Evolutionary conservation across 129 eudicot species (phyloP), one percentile per base, ranked within the genome.

Genomic region (Flaveria robusta): DNA sequence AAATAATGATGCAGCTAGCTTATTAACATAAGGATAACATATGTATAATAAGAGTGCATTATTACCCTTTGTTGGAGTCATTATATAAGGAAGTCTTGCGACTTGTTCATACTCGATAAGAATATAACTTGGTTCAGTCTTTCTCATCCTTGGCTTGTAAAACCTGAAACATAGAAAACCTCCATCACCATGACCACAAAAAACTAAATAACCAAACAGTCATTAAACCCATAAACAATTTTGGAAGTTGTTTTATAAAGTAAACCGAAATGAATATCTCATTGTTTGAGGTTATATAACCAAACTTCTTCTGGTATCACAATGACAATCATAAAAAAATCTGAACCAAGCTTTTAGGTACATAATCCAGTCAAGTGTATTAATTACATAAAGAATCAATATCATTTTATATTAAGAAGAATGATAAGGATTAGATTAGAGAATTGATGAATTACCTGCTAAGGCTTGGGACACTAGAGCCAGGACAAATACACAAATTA

Each of bases 11-110:
- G 3, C 22, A 52, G n/a, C 20, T 8, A 63, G 7, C 49, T 41
- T 68, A 12, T 68, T n/a, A 70, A 46, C 3, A 7, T 34, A 59
- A 41, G 0, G 27, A 70, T 23, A 64, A n/a, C 18, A 31, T 15
- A 26, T 14, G 15, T 39, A 39, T 39, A 39, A 39, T 39, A 39
- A 4, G 9, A 8, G 7, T 0, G 69, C 1, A 70, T 52, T 60
- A 23, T 12, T 74, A 90, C 98, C 90, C 88, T 58, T 87, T 85
- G 68, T 83, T 68, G 56, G 88, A 73, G 76, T 88, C 83, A 76
- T 93, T 97, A 5, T 97, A 5, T 92, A 86, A 56, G 90, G 83
- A 72, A 93, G 88, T 84, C 88, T 88, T 52, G 88, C 98, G 67
- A 7, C 50, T 45, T 45, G 1, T 45, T 93, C 98, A 37, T 90